These are phyloP conservation scores for Globisporangium nunn DNA, from an alignment of 352 stramenopile species.

Conservation along the genomic window DNA sequence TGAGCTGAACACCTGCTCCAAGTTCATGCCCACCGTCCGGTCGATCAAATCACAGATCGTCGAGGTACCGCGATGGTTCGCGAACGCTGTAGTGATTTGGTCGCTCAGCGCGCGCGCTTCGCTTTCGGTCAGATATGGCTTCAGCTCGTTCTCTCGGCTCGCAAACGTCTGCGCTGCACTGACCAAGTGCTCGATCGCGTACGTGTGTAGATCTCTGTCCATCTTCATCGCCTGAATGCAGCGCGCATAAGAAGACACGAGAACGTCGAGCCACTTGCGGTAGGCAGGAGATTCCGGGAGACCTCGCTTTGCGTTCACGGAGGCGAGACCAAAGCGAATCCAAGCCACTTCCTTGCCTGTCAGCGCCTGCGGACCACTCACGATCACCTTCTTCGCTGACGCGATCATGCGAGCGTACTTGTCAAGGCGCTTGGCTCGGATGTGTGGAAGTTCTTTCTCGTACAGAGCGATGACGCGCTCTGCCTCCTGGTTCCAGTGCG, in stretches of 20 bases:
- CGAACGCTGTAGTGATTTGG: not conserved
- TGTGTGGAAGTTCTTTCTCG: not conserved
- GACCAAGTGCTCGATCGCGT: not conserved
- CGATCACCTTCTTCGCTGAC: not conserved
- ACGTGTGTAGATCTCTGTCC: not conserved
- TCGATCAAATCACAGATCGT: not conserved
- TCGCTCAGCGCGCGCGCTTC: not conserved
- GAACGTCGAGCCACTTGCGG: not conserved
- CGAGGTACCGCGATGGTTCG: not conserved
- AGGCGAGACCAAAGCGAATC: conserved; percentile 9
- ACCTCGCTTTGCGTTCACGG: conserved; percentile 9
- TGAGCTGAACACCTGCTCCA: conserved; percentile 3
- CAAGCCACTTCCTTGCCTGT: conserved; percentile 9
- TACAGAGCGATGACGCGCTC: not conserved
- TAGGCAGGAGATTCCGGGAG: conserved; percentile 3
- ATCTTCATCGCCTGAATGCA: not conserved
- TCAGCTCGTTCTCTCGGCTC: conserved; percentile 1
- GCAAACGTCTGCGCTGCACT: not conserved
- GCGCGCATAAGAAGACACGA: not conserved
- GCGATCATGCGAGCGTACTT: conserved; percentile 2
- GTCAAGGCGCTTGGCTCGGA: conserved; percentile 1
- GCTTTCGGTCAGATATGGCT: not conserved
- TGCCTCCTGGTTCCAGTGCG: not conserved
- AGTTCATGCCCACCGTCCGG: not conserved
- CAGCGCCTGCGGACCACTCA: not conserved